These are phyloP conservation scores for Avicennia marina DNA, from an alignment of 257 asterid genomes.

Conservation along the genomic window DNA sequence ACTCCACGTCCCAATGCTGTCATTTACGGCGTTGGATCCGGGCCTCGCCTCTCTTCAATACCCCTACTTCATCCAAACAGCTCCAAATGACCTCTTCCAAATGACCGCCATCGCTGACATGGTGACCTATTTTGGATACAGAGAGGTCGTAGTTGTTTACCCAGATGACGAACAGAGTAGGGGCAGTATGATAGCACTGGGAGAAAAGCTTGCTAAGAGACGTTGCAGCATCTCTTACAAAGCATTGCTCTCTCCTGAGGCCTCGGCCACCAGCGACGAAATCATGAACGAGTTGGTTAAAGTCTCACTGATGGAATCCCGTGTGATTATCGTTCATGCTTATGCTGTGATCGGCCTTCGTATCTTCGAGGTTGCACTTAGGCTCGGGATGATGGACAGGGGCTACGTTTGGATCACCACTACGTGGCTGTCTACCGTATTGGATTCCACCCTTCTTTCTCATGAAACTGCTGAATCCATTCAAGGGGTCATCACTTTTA, in stretches of 20 bases:
- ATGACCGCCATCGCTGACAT: conserved; percentile 79
- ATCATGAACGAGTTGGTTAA: conserved; percentile 35
- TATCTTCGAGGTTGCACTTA: conserved; percentile 49
- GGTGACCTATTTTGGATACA: conserved; percentile 51
- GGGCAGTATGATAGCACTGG: conserved; percentile 50
- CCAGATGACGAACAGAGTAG: conserved; percentile 72
- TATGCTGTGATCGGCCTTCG: conserved; percentile 42
- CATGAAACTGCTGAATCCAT: conserved; percentile 28
- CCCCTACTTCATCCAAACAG: conserved; percentile 79
- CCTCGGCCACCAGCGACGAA: conserved; percentile 28
- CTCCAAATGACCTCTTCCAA: conserved; percentile 66
- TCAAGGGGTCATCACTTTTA: conserved; percentile 64
- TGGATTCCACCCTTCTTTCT: conserved; percentile 46
- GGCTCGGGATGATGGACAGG: conserved; percentile 61
- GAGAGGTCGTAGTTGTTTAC: conserved; percentile 51
- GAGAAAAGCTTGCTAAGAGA: conserved; percentile 54
- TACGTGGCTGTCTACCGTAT: conserved; percentile 65
- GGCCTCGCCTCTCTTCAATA: conserved; percentile 70
- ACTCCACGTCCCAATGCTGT: conserved; percentile 81
- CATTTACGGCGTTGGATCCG: conserved; percentile 82
- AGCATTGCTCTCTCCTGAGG: conserved; percentile 52
- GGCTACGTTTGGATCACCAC: conserved; percentile 89
- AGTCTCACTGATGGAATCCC: conserved; percentile 51
- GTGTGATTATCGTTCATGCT: conserved; percentile 60
- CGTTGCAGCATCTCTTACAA: conserved; percentile 60